Evolutionary conservation across 2,329 filamentous ascomycete genomes (phyloP), one percentile per base, ranked within the genome.

Genomic region (Colletotrichum sp.): DNA sequence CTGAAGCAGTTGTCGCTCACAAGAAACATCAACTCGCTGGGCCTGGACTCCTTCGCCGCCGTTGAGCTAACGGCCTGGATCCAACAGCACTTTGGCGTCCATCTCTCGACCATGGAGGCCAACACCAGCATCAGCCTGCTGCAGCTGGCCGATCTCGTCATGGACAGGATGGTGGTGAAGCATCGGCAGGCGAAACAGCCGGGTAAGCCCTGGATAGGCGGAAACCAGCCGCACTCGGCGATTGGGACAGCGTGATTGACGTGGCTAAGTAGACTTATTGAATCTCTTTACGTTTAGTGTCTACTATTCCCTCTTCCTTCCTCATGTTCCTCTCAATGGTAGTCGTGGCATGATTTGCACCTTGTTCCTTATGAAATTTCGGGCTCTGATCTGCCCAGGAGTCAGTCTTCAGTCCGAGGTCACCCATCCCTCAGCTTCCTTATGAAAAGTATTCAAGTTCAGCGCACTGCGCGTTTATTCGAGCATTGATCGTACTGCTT

Each of bases 21-120:
- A 39, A 52, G n/a, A 2, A 30, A 18, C 24, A 67, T 67, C 92
- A 92, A 77, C 87, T 91, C 4, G 81, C 83, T 63, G 85, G 82
- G 81, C 10, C 72, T 83, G 15, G 82, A 83, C 72, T 83, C 81
- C 16, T 78, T 83, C 16, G 80, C 82, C 16, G 82, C 79, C 3
- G 79, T 81, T 4, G 82, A 83, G 78, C 70, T 83, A 62, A 76
- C 79, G 62, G 82, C 82, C 60, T 81, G 80, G 80, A 52, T 67
- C 21, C 64, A 67, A 8, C 36, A 67, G 26, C 64, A 32, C 10
- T 67, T 67, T 30, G 64, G 26, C 64, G 26, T 67, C 13, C 36
- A 52, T 4, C 36, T 67, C 6, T 26, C 64, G 26, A 21, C 64
- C 15, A 67, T 13, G 13, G 36, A 67, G 15, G 26, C 24, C 21